A percentile compares a stretch with the other conserved stretches of the same genome.
Evolutionary conservation across 2,329 filamentous ascomycete genomes (phyloP).

Genomic region (Podosphaera xanthii): DNA sequence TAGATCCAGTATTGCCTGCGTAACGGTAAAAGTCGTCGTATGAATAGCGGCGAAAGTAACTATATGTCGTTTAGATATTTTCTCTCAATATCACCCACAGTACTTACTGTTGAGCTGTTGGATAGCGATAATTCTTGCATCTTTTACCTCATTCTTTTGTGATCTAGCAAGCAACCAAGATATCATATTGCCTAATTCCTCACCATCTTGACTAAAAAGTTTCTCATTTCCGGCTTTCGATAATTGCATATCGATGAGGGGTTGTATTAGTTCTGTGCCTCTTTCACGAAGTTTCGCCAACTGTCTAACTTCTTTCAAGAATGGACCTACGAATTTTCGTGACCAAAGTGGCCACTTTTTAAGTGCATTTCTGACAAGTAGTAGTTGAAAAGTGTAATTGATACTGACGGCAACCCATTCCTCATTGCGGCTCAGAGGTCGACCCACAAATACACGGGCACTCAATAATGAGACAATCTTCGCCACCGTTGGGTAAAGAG

Average conservation of each 20-base stretch:
- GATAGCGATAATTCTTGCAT: not conserved
- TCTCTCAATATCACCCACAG: not conserved
- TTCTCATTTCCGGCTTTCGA: not conserved
- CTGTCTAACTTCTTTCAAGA: not conserved
- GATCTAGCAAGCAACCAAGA: not conserved
- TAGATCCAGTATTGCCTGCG: conserved; percentile 28
- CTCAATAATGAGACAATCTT: conserved; percentile 1
- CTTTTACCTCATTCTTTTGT: not conserved
- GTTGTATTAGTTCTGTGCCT: not conserved
- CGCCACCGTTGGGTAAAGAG: not conserved
- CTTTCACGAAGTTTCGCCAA: not conserved
- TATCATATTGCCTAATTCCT: not conserved
- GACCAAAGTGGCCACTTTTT: not conserved
- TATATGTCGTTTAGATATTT: not conserved
- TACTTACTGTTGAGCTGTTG: not conserved
- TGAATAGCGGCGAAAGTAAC: conserved; percentile 27
- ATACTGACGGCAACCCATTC: not conserved
- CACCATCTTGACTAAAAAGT: not conserved
- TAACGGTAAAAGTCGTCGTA: conserved; percentile 23
- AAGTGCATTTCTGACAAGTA: not conserved
- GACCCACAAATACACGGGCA: conserved; percentile 1
- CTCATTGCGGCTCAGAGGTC: not conserved
- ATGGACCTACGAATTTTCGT: not conserved
- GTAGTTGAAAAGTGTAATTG: not conserved
- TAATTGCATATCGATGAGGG: not conserved